A percentile compares a stretch with the other conserved stretches of the same genome.
phyloP scores from a whole-genome alignment of 2,329 filamentous ascomycete genomes.

The Cordyceps cateniannulata region DNA sequence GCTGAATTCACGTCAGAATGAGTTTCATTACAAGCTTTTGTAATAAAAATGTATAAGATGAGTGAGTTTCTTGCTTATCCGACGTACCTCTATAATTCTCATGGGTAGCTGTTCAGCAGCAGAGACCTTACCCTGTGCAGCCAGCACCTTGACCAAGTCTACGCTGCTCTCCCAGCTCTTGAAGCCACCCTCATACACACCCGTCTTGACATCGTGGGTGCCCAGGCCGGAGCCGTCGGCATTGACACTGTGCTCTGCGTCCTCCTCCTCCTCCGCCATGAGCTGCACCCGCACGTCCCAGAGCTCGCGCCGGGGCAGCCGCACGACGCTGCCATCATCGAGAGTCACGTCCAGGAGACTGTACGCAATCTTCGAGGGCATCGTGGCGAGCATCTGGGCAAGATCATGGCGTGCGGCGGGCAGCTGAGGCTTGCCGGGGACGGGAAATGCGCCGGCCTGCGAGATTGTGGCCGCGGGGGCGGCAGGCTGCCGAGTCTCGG shows the following conservation, averaged over 20 bases:
- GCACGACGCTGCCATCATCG: slow-evolving; percentile 46
- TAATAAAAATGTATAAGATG: no score
- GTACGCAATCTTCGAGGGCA: slow-evolving; percentile 72
- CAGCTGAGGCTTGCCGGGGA: slow-evolving; percentile 54
- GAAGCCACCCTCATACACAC: slow-evolving; percentile 80
- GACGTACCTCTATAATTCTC: slow-evolving; percentile 48
- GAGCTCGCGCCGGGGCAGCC: slow-evolving; percentile 66
- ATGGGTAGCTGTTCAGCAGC: slow-evolving; percentile 28
- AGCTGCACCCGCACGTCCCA: slow-evolving; percentile 78
- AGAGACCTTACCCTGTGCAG: slow-evolving; percentile 32
- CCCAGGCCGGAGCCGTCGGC: slow-evolving; percentile 46
- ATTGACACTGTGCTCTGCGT: slow-evolving; percentile 28
- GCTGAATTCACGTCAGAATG: slow-evolving; percentile 34
- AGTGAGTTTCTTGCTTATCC: no score
- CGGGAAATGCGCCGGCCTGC: slow-evolving; percentile 49
- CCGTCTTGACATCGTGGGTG: slow-evolving; percentile 69
- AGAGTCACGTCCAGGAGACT: slow-evolving; percentile 51
- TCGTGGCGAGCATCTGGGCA: slow-evolving; percentile 42
- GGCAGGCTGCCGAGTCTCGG: slow-evolving; percentile 18
- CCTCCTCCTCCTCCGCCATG: slow-evolving; percentile 60
- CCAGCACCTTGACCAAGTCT: slow-evolving; percentile 67
- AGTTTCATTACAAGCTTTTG: background rate
- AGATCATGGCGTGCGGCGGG: slow-evolving; percentile 47
- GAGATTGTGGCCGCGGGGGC: slow-evolving; percentile 3
- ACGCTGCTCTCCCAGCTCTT: slow-evolving; percentile 87